Evolutionary conservation across 2,329 filamentous ascomycete genomes (phyloP), one percentile per base, ranked within the genome.

Genomic region (Emmonsiellopsis sp.): DNA sequence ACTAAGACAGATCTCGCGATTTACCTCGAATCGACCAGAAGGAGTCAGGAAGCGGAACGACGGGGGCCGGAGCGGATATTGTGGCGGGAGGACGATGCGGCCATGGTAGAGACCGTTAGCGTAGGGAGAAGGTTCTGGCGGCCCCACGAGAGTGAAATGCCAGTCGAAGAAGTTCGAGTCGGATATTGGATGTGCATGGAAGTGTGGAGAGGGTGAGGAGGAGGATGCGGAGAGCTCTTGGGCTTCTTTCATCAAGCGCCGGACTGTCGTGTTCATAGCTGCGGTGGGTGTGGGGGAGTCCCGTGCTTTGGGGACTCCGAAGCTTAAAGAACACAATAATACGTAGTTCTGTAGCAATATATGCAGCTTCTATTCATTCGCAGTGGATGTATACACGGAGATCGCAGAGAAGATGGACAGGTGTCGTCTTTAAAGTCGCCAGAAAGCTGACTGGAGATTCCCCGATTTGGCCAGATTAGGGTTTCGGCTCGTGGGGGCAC

Each of bases 141-240:
- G 91, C 0, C 93, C 93, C 50, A 86, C 83, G n/a, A 98, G 79
- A 0, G 93, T 98, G 73, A 97, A 98, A 76, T 98, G 93, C 93
- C 93, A 98, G 73, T 97, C 91, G 73, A 95, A 95, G 52, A 98
- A 84, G 71, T 97, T 90, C 34, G 82, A 78, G 67, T 97, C 92
- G 57, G 92, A 82, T 40, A 74, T 68, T 0, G 93, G 93, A 3
- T 84, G 78, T 41, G 92, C 93, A 61, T 86, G 82, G 72, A 92
- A 94, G 74, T 95, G 89, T 52, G 87, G 77, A 2, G 89, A 93
- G 4, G 92, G 89, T 38, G 86, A 80, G 55, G 77, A 77, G 54
- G 87, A 83, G 16, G 85, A 79, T 50, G 75, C 79, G 56, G 88
- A 84, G 53, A 98, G 82, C 69, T 97, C 93, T 55, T 86, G 80